phyloP scores from a whole-genome alignment of 2,329 filamentous ascomycete species.

The Stemphylium beticola region DNA sequence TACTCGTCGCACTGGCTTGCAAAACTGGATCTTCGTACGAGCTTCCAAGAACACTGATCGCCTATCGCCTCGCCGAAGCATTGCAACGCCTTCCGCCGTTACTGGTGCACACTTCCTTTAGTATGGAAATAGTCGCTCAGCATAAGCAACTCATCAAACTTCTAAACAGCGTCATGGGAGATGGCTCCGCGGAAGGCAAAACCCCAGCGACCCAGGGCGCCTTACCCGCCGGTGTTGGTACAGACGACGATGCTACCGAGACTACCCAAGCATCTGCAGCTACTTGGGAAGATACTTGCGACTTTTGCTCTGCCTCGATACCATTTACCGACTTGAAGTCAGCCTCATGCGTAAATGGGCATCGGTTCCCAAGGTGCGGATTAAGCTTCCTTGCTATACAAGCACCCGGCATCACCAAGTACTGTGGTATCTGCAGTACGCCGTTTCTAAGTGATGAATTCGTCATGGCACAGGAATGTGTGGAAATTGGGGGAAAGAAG shows the following conservation, averaged over 20 bases:
- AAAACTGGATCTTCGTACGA: constrained; percentile 20
- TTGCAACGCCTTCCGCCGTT: constrained; percentile 23
- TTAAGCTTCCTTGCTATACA: constrained; percentile 63
- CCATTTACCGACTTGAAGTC: constrained; percentile 55
- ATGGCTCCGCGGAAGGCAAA: background rate
- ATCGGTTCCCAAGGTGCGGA: constrained; percentile 62
- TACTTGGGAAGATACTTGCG: constrained; percentile 54
- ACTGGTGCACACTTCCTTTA: constrained; percentile 29
- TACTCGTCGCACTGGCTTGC: constrained; percentile 39
- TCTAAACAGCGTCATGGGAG: constrained; percentile 21
- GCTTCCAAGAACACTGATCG: constrained; percentile 37
- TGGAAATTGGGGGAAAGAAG: background rate
- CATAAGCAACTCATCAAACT: constrained; percentile 28
- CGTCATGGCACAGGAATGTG: constrained; percentile 31
- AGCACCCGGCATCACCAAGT: constrained; percentile 60
- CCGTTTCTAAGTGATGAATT: constrained; percentile 57
- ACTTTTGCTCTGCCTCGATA: constrained; percentile 58
- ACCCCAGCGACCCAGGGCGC: background rate
- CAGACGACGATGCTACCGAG: background rate
- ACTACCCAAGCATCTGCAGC: background rate
- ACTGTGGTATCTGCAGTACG: constrained; percentile 59
- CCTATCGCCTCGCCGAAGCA: constrained; percentile 36
- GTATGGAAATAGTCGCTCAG: constrained; percentile 26
- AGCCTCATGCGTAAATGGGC: constrained; percentile 58
- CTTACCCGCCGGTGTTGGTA: background rate